phyloP scores from a whole-genome alignment of 768 basidiomycete species.

The Hydnomerulius pinastri region DNA sequence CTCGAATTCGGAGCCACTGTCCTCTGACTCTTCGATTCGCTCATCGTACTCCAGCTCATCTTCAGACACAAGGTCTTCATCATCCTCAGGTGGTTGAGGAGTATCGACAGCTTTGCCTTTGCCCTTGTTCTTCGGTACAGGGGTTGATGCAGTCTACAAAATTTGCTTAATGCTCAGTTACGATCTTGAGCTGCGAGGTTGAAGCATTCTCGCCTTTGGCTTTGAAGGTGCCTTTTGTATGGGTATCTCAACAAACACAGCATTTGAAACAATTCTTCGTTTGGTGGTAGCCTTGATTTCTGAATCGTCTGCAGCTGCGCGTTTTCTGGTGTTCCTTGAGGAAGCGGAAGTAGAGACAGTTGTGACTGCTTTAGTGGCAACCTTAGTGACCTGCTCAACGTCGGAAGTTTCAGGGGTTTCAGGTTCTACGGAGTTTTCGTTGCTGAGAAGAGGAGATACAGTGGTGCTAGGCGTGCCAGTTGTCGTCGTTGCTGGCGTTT shows the following conservation, averaged over 20 bases:
- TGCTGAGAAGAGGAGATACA: constrained; percentile 54
- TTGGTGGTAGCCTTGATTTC: constrained; percentile 27
- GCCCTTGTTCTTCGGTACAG: constrained; percentile 19
- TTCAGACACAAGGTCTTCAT: constrained; percentile 35
- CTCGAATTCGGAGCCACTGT: constrained; percentile 61
- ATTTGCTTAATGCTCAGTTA: constrained; percentile 16
- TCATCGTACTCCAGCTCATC: constrained; percentile 44
- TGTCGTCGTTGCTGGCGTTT: constrained; percentile 28
- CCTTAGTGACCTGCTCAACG: constrained; percentile 17
- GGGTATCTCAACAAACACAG: constrained; percentile 23
- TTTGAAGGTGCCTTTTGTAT: constrained; percentile 4
- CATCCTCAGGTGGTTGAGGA: constrained; percentile 29
- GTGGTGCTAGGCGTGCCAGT: constrained; percentile 40
- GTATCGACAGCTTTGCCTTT: constrained; percentile 26
- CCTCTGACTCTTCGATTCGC: constrained; percentile 50
- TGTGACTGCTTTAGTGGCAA: background rate
- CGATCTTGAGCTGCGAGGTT: constrained; percentile 1
- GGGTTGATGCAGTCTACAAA: constrained; percentile 10
- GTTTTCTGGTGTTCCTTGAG: constrained; percentile 26
- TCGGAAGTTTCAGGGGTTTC: constrained; percentile 59
- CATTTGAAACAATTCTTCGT: constrained; percentile 35
- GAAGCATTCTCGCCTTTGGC: constrained; percentile 26
- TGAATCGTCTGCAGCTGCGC: constrained; percentile 37
- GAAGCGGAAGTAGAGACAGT: background rate
- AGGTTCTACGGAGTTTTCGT: constrained; percentile 43